Conservation (phyloP, 495 filamentous ascomycete species). For the Mytilinidion resinicola region DNA sequence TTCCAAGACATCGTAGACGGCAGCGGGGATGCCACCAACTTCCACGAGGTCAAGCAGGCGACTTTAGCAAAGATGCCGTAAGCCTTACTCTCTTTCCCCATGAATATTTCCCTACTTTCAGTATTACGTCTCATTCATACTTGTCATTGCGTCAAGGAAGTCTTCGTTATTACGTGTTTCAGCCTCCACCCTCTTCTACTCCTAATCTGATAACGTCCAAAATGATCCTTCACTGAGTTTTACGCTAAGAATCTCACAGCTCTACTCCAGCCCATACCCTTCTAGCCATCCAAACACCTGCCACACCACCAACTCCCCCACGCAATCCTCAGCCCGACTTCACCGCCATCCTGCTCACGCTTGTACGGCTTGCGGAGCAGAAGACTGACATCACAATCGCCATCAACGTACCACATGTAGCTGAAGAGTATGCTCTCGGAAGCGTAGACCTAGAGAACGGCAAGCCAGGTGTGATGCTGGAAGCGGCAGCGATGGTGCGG, state of each 20-base stretch:
- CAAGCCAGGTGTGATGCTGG: conserved; percentile 58
- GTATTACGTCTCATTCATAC: conserved; percentile 40
- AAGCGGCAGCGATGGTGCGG: conserved; percentile 52
- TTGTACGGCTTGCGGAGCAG: conserved; percentile 68
- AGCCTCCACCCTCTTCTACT: background rate
- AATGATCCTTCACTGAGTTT: background rate
- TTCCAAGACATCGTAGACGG: conserved; percentile 62
- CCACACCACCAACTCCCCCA: conserved; percentile 1
- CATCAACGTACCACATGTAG: conserved; percentile 79
- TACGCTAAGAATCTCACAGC: background rate
- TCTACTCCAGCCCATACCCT: background rate
- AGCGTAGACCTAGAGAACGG: conserved; percentile 54
- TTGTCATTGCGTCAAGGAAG: too few relatives aligned
- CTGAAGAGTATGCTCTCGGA: conserved; percentile 54
- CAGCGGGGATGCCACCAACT: conserved; percentile 36
- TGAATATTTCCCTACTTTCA: background rate
- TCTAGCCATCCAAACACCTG: conserved; percentile 9
- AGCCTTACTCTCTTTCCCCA: conserved; percentile 35
- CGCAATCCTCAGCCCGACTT: conserved; percentile 37
- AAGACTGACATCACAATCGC: conserved; percentile 81
- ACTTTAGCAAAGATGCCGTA: conserved; percentile 31
- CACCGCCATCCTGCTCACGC: conserved; percentile 58
- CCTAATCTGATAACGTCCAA: background rate
- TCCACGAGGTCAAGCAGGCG: conserved; percentile 44
- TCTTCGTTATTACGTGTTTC: too few relatives aligned